Conservation (phyloP, 257 asterid genomes). For the Solanum bulbocastanum region DNA sequence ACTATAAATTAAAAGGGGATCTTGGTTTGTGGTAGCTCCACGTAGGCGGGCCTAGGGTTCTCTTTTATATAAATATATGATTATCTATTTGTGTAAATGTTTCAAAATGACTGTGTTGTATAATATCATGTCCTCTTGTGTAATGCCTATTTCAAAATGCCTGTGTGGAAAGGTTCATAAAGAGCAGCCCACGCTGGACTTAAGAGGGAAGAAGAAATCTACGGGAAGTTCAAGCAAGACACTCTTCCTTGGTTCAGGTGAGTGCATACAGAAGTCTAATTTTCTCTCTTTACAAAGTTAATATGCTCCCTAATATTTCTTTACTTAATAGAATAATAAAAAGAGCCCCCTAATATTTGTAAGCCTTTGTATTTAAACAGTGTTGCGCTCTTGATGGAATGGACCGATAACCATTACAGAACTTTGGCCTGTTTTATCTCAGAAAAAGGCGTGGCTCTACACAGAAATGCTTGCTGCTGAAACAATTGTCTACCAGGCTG, state of each 20-base stretch:
- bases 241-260: conserved; percentile 87
- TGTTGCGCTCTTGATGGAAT: conserved; percentile 93
- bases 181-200: too few species aligned
- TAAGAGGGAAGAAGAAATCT: conserved; percentile 55
- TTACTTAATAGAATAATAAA: not conserved
- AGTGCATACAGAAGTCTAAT: conserved; percentile 17
- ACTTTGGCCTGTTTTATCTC: conserved; percentile 80
- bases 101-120: not conserved
- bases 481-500: conserved; percentile 72
- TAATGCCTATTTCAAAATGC: conserved; percentile 31
- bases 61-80: too few species aligned
- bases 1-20: too few species aligned
- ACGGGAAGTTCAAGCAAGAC: not conserved
- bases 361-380: conserved; percentile 20
- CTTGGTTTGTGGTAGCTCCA: too few species aligned
- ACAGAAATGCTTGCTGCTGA: conserved; percentile 95
- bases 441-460: conserved; percentile 74
- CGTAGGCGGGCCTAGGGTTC: too few species aligned
- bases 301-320: not conserved
- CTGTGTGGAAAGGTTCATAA: conserved; percentile 38
- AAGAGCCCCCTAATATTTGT: not conserved
- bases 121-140: conserved; percentile 26
- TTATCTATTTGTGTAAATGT: not conserved
- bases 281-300: not conserved
- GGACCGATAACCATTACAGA: conserved; percentile 74